These are phyloP conservation scores for Priceomyces haplophilus DNA, from an alignment of 805 yeast genomes.

Conservation along the genomic window DNA sequence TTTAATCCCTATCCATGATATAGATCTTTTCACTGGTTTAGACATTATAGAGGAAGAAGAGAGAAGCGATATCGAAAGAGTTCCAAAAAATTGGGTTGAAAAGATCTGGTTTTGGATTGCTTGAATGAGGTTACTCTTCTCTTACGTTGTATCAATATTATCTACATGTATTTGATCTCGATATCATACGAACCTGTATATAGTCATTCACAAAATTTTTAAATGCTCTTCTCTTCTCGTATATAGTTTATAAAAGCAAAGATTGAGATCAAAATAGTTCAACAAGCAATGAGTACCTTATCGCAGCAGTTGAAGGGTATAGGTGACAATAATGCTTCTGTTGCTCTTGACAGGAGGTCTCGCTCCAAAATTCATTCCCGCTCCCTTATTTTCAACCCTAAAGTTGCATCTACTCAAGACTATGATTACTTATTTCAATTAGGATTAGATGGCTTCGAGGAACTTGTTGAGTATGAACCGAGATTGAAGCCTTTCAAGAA, in stretches of 20 bases:
- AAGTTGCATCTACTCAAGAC: conserved; percentile 92
- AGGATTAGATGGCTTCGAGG: conserved; percentile 73
- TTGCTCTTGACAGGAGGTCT: conserved; percentile 80
- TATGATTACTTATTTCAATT: conserved; percentile 73
- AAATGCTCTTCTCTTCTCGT: conserved; percentile 1
- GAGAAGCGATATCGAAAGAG: conserved; percentile 31
- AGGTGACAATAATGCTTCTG: conserved; percentile 59
- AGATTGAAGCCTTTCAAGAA: conserved; percentile 67
- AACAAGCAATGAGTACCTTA: conserved; percentile 49
- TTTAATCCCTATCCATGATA: conserved; percentile 51
- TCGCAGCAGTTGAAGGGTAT: conserved; percentile 79
- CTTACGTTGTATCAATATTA: no score
- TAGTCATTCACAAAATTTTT: conserved; percentile 1
- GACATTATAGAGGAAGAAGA: conserved; percentile 58
- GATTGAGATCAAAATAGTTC: not conserved
- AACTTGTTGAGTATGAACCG: conserved; percentile 67
- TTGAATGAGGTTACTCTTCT: conserved; percentile 11
- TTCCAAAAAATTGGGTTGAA: conserved; percentile 40
- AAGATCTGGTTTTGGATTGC: conserved; percentile 52
- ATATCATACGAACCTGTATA: not conserved
- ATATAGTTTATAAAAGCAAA: not conserved
- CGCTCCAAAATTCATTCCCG: conserved; percentile 85
- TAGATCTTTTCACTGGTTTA: conserved; percentile 61
- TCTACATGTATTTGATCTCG: not conserved
- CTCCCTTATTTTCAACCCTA: conserved; percentile 81